These are phyloP conservation scores for Thelonectria rubi DNA, from an alignment of 2,329 filamentous ascomycete species.

Conservation along the genomic window DNA sequence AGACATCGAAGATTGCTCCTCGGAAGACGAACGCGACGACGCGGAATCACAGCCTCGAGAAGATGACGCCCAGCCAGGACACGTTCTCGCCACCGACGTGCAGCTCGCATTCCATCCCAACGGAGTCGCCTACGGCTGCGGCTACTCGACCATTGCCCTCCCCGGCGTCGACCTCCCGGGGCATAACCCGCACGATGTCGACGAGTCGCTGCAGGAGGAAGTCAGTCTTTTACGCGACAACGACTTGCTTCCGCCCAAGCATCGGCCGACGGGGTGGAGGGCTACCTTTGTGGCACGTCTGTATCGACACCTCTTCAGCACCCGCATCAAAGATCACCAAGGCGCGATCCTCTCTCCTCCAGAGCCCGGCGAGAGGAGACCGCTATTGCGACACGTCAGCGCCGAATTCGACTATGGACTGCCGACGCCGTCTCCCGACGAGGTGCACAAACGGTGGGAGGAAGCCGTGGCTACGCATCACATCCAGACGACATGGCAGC, in stretches of 20 bases:
- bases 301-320: constrained; percentile 32
- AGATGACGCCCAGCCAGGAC: constrained; percentile 19
- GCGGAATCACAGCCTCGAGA: constrained; percentile 15
- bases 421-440: constrained; percentile 25
- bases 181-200: constrained; percentile 34
- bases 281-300: constrained; percentile 4
- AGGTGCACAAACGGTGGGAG: constrained; percentile 65
- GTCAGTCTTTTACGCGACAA: constrained; percentile 34
- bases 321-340: constrained; percentile 27
- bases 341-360: constrained; percentile 5
- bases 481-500: constrained; percentile 87
- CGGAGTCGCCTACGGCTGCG: constrained; percentile 30
- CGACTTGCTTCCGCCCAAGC: constrained; percentile 28
- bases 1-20: constrained; percentile 38
- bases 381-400: constrained; percentile 1
- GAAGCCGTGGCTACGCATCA: constrained; percentile 80
- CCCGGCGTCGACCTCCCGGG: constrained; percentile 30
- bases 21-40: constrained; percentile 27
- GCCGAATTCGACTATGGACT: constrained; percentile 21
- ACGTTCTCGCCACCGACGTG: constrained; percentile 13
- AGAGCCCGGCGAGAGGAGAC: constrained; percentile 28
- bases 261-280: constrained; percentile 17
- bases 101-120: constrained; percentile 36
- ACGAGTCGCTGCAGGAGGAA: constrained; percentile 33
- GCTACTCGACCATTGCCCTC: constrained; percentile 33